Conservation (phyloP, 1,139 yeast genomes). For the Pichia sp. region DNA sequence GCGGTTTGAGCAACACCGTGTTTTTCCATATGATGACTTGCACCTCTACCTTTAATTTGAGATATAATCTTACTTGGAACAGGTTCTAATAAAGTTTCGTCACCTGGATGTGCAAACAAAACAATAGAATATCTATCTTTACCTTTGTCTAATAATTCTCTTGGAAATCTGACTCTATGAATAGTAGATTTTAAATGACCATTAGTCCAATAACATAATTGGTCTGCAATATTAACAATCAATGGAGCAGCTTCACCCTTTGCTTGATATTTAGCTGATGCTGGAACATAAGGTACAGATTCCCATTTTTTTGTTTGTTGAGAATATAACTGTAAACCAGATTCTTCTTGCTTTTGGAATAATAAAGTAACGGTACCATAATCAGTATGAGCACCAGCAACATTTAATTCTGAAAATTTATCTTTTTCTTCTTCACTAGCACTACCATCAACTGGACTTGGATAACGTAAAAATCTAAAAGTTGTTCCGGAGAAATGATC, state of each 20-base stretch:
- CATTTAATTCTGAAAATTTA: slow-evolving; percentile 21
- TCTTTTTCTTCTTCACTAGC: slow-evolving; percentile 35
- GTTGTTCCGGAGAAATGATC: slow-evolving; percentile 43
- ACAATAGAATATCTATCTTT: slow-evolving; percentile 75
- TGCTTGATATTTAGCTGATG: slow-evolving; percentile 29
- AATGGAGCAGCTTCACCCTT: slow-evolving; percentile 43
- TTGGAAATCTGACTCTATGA: slow-evolving; percentile 58
- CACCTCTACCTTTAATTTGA: slow-evolving; percentile 41
- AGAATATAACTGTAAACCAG: slow-evolving; percentile 48
- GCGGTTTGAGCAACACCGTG: slow-evolving; percentile 49
- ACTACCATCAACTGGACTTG: slow-evolving; percentile 39
- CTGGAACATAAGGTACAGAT: slow-evolving; percentile 44
- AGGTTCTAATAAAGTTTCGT: slow-evolving; percentile 57
- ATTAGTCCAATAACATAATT: slow-evolving; percentile 52
- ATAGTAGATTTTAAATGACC: slow-evolving; percentile 49
- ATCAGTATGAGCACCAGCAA: slow-evolving; percentile 59
- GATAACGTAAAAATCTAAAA: slow-evolving; percentile 47
- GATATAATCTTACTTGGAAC: slow-evolving; percentile 56
- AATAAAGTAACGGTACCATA: slow-evolving; percentile 50
- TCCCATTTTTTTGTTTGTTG: slow-evolving; percentile 45
- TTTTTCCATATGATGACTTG: slow-evolving; percentile 33
- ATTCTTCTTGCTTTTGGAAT: slow-evolving; percentile 34
- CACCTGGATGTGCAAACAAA: slow-evolving; percentile 74
- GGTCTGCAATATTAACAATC: slow-evolving; percentile 52
- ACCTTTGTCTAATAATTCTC: slow-evolving; percentile 46